Conservation (phyloP, 2,329 filamentous ascomycete species). For the Emmonsiellopsis sp. region DNA sequence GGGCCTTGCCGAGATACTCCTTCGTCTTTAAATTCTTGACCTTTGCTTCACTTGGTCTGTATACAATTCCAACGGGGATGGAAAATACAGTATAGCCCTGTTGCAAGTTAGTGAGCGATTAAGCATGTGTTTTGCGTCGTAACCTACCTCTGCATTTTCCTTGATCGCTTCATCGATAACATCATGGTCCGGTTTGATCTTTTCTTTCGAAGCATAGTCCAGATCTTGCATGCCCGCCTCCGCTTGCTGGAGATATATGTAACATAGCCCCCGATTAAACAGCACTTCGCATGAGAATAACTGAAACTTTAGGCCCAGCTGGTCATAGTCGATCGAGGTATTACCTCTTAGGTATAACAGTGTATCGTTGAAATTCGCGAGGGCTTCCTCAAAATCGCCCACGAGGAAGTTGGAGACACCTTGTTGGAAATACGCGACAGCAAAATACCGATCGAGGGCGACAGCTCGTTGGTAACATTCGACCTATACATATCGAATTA, state of each 20-base stretch:
- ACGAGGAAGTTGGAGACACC: constrained; percentile 96
- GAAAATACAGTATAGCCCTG: constrained; percentile 98
- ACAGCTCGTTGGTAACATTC: constrained; percentile 91
- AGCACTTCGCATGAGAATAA: constrained; percentile 95
- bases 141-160: constrained; percentile 75
- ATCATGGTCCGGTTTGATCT: constrained; percentile 90
- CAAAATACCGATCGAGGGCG: constrained; percentile 84
- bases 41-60: constrained; percentile 92
- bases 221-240: constrained; percentile 87
- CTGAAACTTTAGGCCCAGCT: constrained; percentile 90
- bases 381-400: constrained; percentile 91
- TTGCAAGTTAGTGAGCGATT: background rate
- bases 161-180: constrained; percentile 96
- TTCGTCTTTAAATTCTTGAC: constrained; percentile 97
- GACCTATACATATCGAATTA: constrained; percentile 50
- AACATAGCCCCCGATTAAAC: constrained; percentile 94
- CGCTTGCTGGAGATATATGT: constrained; percentile 90
- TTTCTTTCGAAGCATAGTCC: constrained; percentile 84
- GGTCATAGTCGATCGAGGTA: constrained; percentile 95
- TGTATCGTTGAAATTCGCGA: constrained; percentile 98
- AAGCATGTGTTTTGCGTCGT: background rate
- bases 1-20: constrained; percentile 94
- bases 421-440: constrained; percentile 96
- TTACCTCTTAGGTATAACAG: constrained; percentile 90
- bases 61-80: constrained; percentile 90